phyloP scores from a whole-genome alignment of 169 alveolate species.

The Amoebophrya sp. region DNA sequence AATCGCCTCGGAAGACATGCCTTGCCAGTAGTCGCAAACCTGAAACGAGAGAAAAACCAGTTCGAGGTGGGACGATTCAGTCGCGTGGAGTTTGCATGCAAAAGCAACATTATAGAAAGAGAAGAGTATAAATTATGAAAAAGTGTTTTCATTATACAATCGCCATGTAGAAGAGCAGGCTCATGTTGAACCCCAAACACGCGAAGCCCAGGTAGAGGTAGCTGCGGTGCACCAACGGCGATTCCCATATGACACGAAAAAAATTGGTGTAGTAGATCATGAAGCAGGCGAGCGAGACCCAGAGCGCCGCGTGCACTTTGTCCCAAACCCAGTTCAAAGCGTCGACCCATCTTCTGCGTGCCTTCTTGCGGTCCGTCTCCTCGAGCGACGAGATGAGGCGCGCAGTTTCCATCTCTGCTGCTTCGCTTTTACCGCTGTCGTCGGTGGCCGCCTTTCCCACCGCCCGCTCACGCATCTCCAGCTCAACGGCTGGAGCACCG shows the following conservation, averaged over 20 bases:
- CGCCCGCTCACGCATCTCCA: no score
- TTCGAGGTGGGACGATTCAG: no score
- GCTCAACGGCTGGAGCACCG: no score
- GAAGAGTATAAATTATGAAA: no score
- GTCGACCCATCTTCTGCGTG: conserved; percentile 33
- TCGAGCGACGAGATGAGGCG: no score
- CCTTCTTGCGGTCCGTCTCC: neutral
- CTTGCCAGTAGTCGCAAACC: neutral
- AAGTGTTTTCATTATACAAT: no score
- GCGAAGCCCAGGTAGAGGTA: conserved; percentile 23
- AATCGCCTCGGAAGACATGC: neutral
- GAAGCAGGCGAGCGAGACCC: conserved; percentile 30
- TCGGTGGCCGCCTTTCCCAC: no score
- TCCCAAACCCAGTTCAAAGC: conserved; percentile 27
- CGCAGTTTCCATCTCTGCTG: no score
- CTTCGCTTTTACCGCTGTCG: no score
- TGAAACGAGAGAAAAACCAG: neutral
- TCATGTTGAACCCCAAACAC: conserved; percentile 23
- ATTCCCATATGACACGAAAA: conserved; percentile 41
- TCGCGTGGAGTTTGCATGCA: no score
- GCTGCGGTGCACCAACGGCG: conserved; percentile 26
- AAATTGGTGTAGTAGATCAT: conserved; percentile 42
- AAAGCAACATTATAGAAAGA: no score
- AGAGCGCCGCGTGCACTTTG: conserved; percentile 29
- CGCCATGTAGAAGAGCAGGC: neutral